Conservation (phyloP, 768 basidiomycete genomes). For the Mycena chlorophos region DNA sequence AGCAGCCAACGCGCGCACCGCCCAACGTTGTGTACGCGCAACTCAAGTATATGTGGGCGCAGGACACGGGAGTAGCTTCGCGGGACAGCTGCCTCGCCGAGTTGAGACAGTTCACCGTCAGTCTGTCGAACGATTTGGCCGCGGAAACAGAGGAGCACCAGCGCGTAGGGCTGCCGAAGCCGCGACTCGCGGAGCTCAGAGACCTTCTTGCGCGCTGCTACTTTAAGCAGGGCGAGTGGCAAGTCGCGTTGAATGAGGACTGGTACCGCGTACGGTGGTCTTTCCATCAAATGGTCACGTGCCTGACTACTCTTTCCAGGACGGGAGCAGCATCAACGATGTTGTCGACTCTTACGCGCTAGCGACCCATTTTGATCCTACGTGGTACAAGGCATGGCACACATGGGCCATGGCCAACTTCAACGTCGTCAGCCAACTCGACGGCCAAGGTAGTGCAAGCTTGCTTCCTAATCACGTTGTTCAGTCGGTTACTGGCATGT, state of each 20-base stretch:
- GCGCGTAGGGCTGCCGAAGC: constrained; percentile 55
- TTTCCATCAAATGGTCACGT: not conserved
- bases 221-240: constrained; percentile 97
- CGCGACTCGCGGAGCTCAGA: constrained; percentile 67
- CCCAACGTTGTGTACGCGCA: constrained; percentile 97
- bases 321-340: constrained; percentile 66
- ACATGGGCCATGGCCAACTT: constrained; percentile 98
- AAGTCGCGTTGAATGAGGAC: constrained; percentile 71
- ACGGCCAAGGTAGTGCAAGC: constrained; percentile 56
- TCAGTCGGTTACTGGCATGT: constrained; percentile 82
- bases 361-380: constrained; percentile 86
- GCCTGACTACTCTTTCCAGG: constrained; percentile 37
- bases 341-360: constrained; percentile 83
- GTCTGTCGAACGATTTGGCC: constrained; percentile 75
- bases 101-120: constrained; percentile 78
- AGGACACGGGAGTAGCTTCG: constrained; percentile 44
- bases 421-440: constrained; percentile 84
- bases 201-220: constrained; percentile 91
- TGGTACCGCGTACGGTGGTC: constrained; percentile 67
- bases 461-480: constrained; percentile 83
- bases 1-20: constrained; percentile 73
- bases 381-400: constrained; percentile 99
- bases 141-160: constrained; percentile 55
- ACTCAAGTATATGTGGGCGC: constrained; percentile 95
- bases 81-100: constrained; percentile 77